A percentile compares a stretch with the other conserved stretches of the same genome.
phyloP scores from a whole-genome alignment of 805 yeast species.

The Suhomyces kilbournensis region DNA sequence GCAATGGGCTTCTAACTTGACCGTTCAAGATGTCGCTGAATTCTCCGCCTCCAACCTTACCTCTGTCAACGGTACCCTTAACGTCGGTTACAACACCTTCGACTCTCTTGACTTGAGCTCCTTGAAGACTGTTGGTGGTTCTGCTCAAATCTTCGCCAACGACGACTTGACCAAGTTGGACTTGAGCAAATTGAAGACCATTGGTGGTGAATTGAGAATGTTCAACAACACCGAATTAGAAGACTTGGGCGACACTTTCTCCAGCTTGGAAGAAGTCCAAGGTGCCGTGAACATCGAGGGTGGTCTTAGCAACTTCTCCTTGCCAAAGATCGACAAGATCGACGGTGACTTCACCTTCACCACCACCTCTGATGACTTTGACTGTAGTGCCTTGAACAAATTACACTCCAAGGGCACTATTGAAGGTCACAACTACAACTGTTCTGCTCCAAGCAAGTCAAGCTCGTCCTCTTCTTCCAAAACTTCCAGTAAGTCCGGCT shows the following conservation, averaged over 20 bases:
- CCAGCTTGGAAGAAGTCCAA: constrained; percentile 28
- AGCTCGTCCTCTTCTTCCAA: constrained; percentile 13
- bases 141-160: constrained; percentile 41
- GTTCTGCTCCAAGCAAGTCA: constrained; percentile 32
- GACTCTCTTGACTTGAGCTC: constrained; percentile 26
- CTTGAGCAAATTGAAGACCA: constrained; percentile 26
- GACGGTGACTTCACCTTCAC: constrained; percentile 40
- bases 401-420: constrained; percentile 31
- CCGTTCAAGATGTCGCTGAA: constrained; percentile 39
- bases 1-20: constrained; percentile 42
- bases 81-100: constrained; percentile 40
- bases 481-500: constrained; percentile 10
- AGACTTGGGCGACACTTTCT: constrained; percentile 28
- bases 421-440: constrained; percentile 44
- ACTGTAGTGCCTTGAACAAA: constrained; percentile 33
- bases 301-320: constrained; percentile 36
- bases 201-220: constrained; percentile 42
- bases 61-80: constrained; percentile 39
- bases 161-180: constrained; percentile 35
- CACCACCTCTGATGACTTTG: constrained; percentile 36
- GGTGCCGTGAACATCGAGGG: constrained; percentile 43
- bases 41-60: constrained; percentile 32
- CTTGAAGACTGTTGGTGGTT: constrained; percentile 36
- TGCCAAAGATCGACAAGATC: constrained; percentile 35
- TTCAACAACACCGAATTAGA: constrained; percentile 40